Evolutionary conservation across 1,139 yeast genomes (phyloP), one percentile per base, ranked within the genome.

Genomic region (Tardiomyces depauwii): DNA sequence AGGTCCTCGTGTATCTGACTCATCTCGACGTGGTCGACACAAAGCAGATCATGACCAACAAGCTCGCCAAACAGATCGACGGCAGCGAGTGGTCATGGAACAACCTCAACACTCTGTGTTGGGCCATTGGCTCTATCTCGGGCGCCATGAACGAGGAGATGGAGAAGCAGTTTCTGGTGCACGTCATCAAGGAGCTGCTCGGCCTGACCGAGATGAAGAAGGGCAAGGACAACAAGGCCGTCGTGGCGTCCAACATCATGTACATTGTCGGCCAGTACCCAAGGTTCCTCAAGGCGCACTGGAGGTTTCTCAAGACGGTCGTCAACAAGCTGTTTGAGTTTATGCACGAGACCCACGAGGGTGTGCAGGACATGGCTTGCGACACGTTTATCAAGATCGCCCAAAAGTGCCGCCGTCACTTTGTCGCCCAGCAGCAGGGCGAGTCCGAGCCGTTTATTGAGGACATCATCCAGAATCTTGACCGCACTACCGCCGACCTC

Each of bases 311-410:
- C 62, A 89, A 89, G 65, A 91, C 98, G 0, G 99, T 91, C 42
- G 91, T 91, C 51, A 83, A 87, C 68, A 91, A 91, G 66, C 74
- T 91, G 58, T 91, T 91, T 67, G 98, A 93, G 66, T 91, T 91
- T 60, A 91, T 91, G 99, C 98, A 91, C 68, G 99, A 91, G 72
- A 88, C 96, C 25, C 98, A 91, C 65, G 99, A 89, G 66, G 98
- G 97, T 68, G 98, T 91, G 52, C 98, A 91, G 70, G 98, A 91
- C 67, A 91, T 91, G 98, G 98, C 99, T 10, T 91, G 98, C 72
- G 98, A 91, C 66, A 91, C 99, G 1, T 91, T 91, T 64, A 89
- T 89, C 60, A 93, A 91, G 65, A 91, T 91, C 63, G 87, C 96
- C 28, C 82, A 78, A 57, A 91, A 91, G 68, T 91, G 98, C 74